These are phyloP conservation scores for Xerocomus brunneocitrinus DNA, from an alignment of 768 basidiomycete species.

Conservation along the genomic window DNA sequence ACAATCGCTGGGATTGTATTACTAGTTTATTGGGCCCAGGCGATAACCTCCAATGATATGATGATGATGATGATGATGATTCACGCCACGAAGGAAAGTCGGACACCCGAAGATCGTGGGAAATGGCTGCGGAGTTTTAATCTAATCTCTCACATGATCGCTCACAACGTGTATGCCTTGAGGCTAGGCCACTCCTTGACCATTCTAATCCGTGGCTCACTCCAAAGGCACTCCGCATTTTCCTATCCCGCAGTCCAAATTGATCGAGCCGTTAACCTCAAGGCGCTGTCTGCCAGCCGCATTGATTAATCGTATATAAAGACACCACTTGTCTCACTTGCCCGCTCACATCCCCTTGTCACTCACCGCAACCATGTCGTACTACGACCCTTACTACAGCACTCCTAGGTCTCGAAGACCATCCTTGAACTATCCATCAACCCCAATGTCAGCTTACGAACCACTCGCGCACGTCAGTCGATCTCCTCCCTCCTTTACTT, in stretches of 20 bases:
- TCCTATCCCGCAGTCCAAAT: conserved; percentile 21
- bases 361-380: conserved; percentile 33
- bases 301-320: conserved; percentile 29
- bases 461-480: conserved; percentile 39
- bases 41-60: neutral
- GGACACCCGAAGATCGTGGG: neutral
- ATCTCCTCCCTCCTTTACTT: neutral
- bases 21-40: neutral
- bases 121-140: neutral
- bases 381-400: conserved; percentile 39
- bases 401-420: conserved; percentile 30
- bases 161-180: neutral
- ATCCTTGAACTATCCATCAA: conserved; percentile 32
- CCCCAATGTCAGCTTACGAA: conserved; percentile 40
- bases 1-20: too few species aligned
- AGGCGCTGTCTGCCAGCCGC: conserved; percentile 22
- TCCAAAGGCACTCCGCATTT: conserved; percentile 21
- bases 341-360: conserved; percentile 8
- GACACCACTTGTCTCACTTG: neutral
- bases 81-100: neutral
- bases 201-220: neutral
- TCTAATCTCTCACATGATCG: neutral
- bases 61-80: neutral
- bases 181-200: neutral
- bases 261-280: conserved; percentile 11